phyloP scores from a whole-genome alignment of 2,329 filamentous ascomycete genomes.

The Delphinella strobiligena region DNA sequence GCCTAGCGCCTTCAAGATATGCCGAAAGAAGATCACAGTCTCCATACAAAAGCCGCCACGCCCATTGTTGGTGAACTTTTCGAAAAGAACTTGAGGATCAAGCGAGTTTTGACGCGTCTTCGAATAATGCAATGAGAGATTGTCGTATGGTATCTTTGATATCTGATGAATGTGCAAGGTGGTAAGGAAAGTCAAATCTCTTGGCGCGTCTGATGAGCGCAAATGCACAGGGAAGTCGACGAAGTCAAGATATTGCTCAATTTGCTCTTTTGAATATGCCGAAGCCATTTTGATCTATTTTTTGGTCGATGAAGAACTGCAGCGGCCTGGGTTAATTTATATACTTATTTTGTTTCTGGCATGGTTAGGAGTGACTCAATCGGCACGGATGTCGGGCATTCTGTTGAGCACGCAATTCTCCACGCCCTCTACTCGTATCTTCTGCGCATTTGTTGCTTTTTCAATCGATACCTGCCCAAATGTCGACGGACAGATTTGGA shows the following conservation, averaged over 20 bases:
- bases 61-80: conserved; percentile 34
- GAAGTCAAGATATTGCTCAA: background rate
- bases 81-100: conserved; percentile 37
- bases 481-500: too few relatives aligned
- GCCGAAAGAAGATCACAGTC: conserved; percentile 40
- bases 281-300: background rate
- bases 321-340: too few relatives aligned
- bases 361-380: background rate
- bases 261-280: background rate
- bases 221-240: background rate
- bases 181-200: background rate
- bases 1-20: conserved; percentile 39
- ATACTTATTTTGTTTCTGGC: too few relatives aligned
- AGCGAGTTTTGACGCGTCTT: conserved; percentile 36
- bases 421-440: too few relatives aligned
- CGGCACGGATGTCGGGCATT: background rate
- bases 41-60: conserved; percentile 52
- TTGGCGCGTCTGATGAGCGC: background rate
- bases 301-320: too few relatives aligned
- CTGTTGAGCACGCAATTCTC: background rate
- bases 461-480: too few relatives aligned
- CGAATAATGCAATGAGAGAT: conserved; percentile 43
- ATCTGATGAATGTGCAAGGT: conserved; percentile 25
- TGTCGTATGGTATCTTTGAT: conserved; percentile 42
- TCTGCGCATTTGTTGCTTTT: too few relatives aligned